Conservation (phyloP, 1,139 yeast genomes). For the Sugiyamaella grinbergsii region DNA sequence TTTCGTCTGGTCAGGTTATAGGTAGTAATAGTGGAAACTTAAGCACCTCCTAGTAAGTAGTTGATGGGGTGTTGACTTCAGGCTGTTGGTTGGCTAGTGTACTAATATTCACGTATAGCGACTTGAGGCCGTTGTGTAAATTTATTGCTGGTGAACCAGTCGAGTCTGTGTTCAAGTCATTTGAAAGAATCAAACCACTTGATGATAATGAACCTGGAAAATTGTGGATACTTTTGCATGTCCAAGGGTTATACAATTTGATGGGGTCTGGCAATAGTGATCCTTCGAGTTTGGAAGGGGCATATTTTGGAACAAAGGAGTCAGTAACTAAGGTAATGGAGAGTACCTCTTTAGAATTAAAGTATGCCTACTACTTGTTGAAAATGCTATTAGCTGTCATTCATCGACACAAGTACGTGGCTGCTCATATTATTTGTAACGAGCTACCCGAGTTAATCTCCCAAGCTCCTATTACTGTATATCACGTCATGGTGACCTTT, state of each 20-base stretch:
- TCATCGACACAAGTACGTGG: slow-evolving; percentile 34
- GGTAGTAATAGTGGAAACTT: slow-evolving; percentile 37
- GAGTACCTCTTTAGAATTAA: slow-evolving; percentile 31
- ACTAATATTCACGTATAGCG: slow-evolving; percentile 26
- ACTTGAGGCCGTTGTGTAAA: slow-evolving; percentile 39
- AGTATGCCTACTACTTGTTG: slow-evolving; percentile 35
- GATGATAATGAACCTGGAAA: slow-evolving; percentile 34
- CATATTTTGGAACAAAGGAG: slow-evolving; percentile 29
- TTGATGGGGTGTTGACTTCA: background rate
- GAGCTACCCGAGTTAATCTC: slow-evolving; percentile 34
- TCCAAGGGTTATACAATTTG: slow-evolving; percentile 34
- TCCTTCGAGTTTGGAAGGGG: slow-evolving; percentile 34
- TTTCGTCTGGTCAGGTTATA: slow-evolving; percentile 37
- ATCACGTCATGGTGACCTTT: slow-evolving; percentile 38
- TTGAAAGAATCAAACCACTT: slow-evolving; percentile 33
- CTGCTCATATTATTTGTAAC: slow-evolving; percentile 35
- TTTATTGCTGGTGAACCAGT: slow-evolving; percentile 39
- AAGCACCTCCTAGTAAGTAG: slow-evolving; percentile 35
- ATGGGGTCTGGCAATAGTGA: slow-evolving; percentile 35
- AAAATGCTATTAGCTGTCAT: slow-evolving; percentile 35
- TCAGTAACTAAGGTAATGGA: slow-evolving; percentile 26
- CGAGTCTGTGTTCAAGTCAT: slow-evolving; percentile 33
- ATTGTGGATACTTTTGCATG: slow-evolving; percentile 40
- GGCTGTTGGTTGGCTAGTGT: too few relatives aligned
- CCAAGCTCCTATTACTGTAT: slow-evolving; percentile 36